Base-by-base conservation (phyloP, 106 monocot genomes). In the Apostasia shenzhenica region DNA sequence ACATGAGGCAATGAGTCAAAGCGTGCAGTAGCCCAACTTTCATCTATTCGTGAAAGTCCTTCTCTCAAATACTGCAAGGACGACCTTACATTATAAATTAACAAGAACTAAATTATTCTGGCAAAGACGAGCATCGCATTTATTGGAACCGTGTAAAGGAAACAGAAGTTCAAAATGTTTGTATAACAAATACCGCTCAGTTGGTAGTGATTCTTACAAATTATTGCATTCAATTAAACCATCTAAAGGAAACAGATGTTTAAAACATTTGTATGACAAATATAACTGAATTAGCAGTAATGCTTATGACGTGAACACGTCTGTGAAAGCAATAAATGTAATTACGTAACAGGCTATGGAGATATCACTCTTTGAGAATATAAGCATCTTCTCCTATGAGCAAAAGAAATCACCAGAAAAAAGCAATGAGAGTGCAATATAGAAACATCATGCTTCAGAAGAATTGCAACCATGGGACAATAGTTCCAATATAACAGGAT, bases 1-100 rank as follows among this genome's bases (percentile, higher is more conserved):
- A 99, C 97, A 76, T 99, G 92, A 61, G 97, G 92, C 82, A 99
- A 78, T n/a, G 97, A 99, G 77, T 99, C 97, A 78, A 99, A 99
- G 14, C 97, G 97, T 48, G 97, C 81, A 7, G 92, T 85, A 6
- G 97, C 76, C 97, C 97, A 99, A 75, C 89, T 83, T 75, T 99
- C 92, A 83, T 92, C 92, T 67, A 92, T 80, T 76, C 82, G 81
- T 43, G 85, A 84, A 45, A 99, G 92, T 3, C 89, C 89, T 75
- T 99, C 92, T 75, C 58, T 87, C 67, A 99, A 70, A 69, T 92
- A 93, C 97, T 99, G 84, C 67, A 81, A 11, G 61, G 39, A 13
- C 46, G 48, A 67, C 48, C 14, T 48, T 8, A 49, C 14, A 14
- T 65, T 7, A 47, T 7, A 26, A 65, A 49, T 48, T 4, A 47